Base-by-base conservation (phyloP, 371 early-diverging fungal genomes). In the Cokeromyces recurvatus region DNA sequence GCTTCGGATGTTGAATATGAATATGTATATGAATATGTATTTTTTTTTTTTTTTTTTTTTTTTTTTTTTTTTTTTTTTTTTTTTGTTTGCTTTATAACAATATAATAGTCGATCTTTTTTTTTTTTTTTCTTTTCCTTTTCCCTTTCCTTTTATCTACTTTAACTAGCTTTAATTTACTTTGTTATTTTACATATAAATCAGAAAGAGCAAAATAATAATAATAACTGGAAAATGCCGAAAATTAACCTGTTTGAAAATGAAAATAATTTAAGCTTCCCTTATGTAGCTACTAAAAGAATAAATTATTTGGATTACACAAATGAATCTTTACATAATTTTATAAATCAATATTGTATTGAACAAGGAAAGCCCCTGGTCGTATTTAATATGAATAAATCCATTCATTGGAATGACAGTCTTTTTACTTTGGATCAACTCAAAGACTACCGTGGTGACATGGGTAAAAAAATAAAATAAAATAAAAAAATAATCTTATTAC, bases 281-380 rank as follows among this genome's bases (percentile, higher is more conserved):
- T 27, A 14, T 35, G 42, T 32, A 15, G 24, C 53, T 3, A 57
- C 45, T 2, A 43, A 23, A 17, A 32, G 67, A 12, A 32, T 59
- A 10, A 29, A 53, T 38, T 55, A 50, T 22, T 22, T 10, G 6
- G 42, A 43, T 20, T 43, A 43, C 27, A 34, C 7, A 3, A 24
- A 36, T 0, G 42, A 50, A 1, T 12, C 19, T 0, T 31, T 68
- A 7, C 20, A 25, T 1, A 36, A 53, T 6, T 49, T 68, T 10
- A 61, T 75, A 20, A 32, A 51, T 12, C 41, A 62, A 1, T 51
- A 59, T 1, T 68, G 73, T 45, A 63, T 71, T 14, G 40, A 59
- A 2, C 27, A 53, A 6, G 78, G 75, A 15, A 48, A 55, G 3
- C 82, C 82, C 0, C 29, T 77, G 5, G 71, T 79, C 12, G 47